These are phyloP conservation scores for Ajuga reptans DNA, from an alignment of 305 asterid genomes.

Conservation along the genomic window DNA sequence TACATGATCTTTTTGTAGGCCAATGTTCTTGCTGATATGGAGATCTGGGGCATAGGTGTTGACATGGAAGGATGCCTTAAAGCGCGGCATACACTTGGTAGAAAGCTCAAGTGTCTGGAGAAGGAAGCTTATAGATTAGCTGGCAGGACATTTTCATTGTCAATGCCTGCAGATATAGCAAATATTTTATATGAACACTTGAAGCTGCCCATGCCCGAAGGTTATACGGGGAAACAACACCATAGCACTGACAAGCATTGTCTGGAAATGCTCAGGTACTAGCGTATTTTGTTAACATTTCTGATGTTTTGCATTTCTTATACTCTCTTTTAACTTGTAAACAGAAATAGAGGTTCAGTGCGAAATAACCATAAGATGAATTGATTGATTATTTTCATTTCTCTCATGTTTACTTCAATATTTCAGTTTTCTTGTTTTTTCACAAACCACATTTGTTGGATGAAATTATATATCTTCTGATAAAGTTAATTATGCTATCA, in stretches of 20 bases:
- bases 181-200: constrained; percentile 78
- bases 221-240: constrained; percentile 69
- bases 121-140: constrained; percentile 81
- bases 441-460: not conserved
- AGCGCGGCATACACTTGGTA: constrained; percentile 69
- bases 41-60: constrained; percentile 89
- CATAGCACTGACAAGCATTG: constrained; percentile 93
- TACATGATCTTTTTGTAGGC: constrained; percentile 39
- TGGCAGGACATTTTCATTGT: constrained; percentile 77
- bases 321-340: constrained; percentile 5
- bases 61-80: constrained; percentile 94
- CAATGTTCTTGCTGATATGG: constrained; percentile 89
- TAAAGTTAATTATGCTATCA: not conserved
- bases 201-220: constrained; percentile 86
- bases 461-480: not conserved
- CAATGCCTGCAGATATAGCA: constrained; percentile 91
- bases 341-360: not conserved
- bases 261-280: constrained; percentile 81
- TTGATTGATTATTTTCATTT: not conserved
- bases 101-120: constrained; percentile 68
- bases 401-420: not conserved
- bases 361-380: too few relatives aligned
- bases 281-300: not conserved
- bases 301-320: not conserved
- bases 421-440: not conserved